Base-by-base conservation (phyloP, 345 rosid species). In the Luvunga scandens region DNA sequence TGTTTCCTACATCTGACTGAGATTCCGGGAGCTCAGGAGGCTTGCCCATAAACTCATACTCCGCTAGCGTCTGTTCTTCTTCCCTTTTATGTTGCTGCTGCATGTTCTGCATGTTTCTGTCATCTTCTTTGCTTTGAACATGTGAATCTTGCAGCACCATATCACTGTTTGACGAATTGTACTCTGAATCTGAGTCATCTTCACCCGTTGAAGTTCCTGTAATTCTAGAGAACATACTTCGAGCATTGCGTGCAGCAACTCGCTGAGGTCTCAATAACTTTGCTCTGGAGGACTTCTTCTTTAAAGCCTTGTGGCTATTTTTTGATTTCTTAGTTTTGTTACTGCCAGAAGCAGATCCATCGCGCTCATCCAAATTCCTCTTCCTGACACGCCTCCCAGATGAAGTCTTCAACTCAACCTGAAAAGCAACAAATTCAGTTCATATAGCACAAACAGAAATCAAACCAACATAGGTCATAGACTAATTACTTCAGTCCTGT, bases 161-260 rank as follows among this genome's bases (percentile, higher is more conserved):
- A 57, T 89, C 94, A 75, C 89, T 86, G 83, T 82, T 89, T 69
- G 93, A 96, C 77, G 87, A 86, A 77, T 90, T 88, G 81, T 82
- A 86, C 68, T 83, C 90, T 8, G 85, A 80, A 70, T 87, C 86
- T 6, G 85, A 82, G 78, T 87, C 86, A 70, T 88, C 90, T 55
- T 83, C 90, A 75, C 84, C 98, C 6, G 92, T 82, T 75, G 94
- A 89, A 78, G 94, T 83, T 85, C 92, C 99, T 68, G 90, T 90
- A 76, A 92, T 88, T 83, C 89, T 91, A 80, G 97, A 90, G 77
- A 96, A 90, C 90, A 92, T 85, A 79, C 85, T 88, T 81, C 89
- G 89, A 66, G 99, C 99, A 85, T 92, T 91, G 72, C 90, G 93
- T 69, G 98, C 99, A 21, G 99, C 98, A 77, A 89, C 89, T 85